These are phyloP conservation scores for Colletotrichum ledebouriae DNA, from an alignment of 2,329 filamentous ascomycete species.

Conservation along the genomic window DNA sequence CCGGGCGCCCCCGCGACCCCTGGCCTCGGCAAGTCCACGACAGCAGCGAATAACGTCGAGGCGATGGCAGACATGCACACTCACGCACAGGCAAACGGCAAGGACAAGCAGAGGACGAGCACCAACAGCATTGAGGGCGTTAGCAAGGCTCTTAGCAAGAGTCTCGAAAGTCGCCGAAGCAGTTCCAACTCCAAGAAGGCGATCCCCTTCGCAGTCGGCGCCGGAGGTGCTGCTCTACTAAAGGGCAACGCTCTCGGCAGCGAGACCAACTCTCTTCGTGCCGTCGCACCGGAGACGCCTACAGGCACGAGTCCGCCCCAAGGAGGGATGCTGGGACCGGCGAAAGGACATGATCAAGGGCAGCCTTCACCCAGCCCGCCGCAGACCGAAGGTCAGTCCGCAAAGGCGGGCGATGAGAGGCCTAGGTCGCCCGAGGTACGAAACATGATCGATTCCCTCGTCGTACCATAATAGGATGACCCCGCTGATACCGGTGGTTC, in stretches of 20 bases:
- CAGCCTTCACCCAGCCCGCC: slow-evolving; percentile 24
- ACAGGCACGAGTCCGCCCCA: slow-evolving; percentile 58
- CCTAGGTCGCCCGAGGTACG: slow-evolving; percentile 64
- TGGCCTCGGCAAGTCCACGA: slow-evolving; percentile 90
- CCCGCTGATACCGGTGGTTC: slow-evolving; percentile 49
- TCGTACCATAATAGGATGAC: slow-evolving; percentile 58
- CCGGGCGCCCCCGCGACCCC: slow-evolving; percentile 92
- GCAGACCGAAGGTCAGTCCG: slow-evolving; percentile 30
- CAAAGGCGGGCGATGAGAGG: slow-evolving; percentile 35
- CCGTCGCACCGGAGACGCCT: slow-evolving; percentile 59
- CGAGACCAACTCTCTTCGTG: slow-evolving; percentile 71
- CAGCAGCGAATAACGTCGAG: slow-evolving; percentile 88
- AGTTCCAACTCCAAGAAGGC: slow-evolving; percentile 89
- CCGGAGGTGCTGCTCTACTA: slow-evolving; percentile 52
- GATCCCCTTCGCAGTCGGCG: slow-evolving; percentile 63
- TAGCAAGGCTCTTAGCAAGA: slow-evolving; percentile 85
- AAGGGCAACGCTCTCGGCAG: slow-evolving; percentile 68
- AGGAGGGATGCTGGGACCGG: slow-evolving; percentile 44
- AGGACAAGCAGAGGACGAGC: slow-evolving; percentile 60
- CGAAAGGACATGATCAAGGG: slow-evolving; percentile 31
- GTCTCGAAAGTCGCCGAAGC: slow-evolving; percentile 89
- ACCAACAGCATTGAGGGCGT: slow-evolving; percentile 76
- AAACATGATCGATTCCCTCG: slow-evolving; percentile 62
- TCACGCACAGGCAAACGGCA: slow-evolving; percentile 58
- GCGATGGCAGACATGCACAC: slow-evolving; percentile 80